A percentile compares a stretch with the other conserved stretches of the same genome.
Evolutionary conservation across 2,329 filamentous ascomycete species (phyloP).

Genomic region (Alternaria sp.): DNA sequence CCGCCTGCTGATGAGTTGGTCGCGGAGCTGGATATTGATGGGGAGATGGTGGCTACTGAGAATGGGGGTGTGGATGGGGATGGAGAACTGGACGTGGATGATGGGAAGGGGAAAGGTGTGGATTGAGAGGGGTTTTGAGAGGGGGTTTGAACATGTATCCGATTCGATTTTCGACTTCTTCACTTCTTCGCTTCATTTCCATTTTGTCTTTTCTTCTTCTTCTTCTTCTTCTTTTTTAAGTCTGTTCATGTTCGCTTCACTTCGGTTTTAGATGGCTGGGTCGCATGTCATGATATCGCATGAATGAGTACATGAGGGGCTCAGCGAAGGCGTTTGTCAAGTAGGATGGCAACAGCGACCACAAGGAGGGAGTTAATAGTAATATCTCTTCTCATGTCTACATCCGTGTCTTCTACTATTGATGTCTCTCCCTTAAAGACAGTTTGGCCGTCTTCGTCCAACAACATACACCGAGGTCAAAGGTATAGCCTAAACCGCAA

Average conservation of each 20-base stretch:
- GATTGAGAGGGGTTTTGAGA: background rate
- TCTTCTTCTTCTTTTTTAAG: too few species aligned
- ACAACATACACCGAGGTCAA: too few species aligned
- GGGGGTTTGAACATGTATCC: background rate
- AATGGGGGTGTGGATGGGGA: too few species aligned
- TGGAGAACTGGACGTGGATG: background rate
- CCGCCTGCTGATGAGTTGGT: constrained; percentile 2
- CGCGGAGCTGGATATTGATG: background rate
- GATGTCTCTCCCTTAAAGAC: too few species aligned
- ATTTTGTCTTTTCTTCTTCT: too few species aligned
- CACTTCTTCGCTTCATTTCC: too few species aligned
- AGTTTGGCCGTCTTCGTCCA: too few species aligned
- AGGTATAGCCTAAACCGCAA: too few species aligned
- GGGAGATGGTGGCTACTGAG: background rate
- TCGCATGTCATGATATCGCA: background rate
- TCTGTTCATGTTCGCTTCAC: too few species aligned
- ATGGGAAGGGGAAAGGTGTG: background rate
- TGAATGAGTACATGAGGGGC: background rate
- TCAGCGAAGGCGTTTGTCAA: background rate
- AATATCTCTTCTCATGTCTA: background rate
- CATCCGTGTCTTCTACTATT: too few species aligned
- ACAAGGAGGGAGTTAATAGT: background rate
- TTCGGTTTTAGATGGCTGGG: background rate
- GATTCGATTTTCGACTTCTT: background rate
- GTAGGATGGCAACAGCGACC: too few species aligned